These are phyloP conservation scores for Puccinellia tenuiflora DNA, from an alignment of 176 grass and related monocot species.

Conservation along the genomic window DNA sequence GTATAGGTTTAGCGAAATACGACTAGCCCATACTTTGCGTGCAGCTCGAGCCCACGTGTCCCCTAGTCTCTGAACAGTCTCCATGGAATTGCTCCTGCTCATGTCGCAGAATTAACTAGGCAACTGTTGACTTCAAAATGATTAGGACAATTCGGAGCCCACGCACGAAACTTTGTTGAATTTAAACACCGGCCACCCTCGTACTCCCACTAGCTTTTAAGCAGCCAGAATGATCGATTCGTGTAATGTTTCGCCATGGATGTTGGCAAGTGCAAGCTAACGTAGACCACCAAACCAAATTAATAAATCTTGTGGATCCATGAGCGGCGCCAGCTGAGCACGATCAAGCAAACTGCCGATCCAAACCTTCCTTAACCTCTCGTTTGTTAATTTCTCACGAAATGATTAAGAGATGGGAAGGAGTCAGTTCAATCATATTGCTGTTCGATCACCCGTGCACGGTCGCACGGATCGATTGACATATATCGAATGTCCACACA, in stretches of 20 bases:
- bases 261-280: neutral
- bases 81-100: neutral
- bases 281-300: neutral
- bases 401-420: neutral
- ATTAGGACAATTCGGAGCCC: neutral
- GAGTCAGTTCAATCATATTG: neutral
- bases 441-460: slow-evolving; percentile 32
- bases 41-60: slow-evolving; percentile 36
- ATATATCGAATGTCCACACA: neutral
- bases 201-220: neutral
- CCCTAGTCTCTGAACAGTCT: slow-evolving; percentile 37
- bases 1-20: neutral
- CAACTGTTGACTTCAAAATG: neutral
- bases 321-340: neutral
- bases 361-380: neutral
- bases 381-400: neutral
- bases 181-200: neutral
- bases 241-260: neutral
- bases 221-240: neutral
- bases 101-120: neutral
- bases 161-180: slow-evolving; percentile 14
- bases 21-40: slow-evolving; percentile 22
- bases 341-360: neutral
- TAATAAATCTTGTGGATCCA: neutral
- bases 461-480: too few relatives aligned